These are phyloP conservation scores for Polygonum maritimum DNA, from an alignment of 148 eudicot genomes.

Conservation along the genomic window DNA sequence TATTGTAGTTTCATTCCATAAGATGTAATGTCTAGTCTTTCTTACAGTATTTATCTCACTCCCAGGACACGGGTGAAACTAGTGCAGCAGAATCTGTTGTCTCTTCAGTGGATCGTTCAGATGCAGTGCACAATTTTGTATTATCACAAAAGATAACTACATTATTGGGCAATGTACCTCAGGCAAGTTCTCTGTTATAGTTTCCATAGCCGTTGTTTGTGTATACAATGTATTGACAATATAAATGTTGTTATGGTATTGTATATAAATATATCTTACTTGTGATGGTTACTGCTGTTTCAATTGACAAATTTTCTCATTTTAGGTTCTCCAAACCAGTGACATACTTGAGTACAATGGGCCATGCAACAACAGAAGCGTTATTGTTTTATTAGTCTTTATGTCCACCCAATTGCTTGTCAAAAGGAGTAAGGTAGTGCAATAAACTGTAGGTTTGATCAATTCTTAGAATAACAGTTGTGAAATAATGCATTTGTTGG, in stretches of 20 bases:
- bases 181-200: constrained; percentile 41
- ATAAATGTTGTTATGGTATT: neutral
- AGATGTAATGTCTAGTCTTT: neutral
- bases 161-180: constrained; percentile 84
- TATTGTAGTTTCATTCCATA: neutral
- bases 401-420: constrained; percentile 72
- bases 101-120: constrained; percentile 64
- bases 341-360: constrained; percentile 87
- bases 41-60: constrained; percentile 12
- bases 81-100: constrained; percentile 51
- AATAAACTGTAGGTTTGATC: neutral
- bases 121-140: constrained; percentile 90
- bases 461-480: neutral
- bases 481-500: neutral
- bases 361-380: constrained; percentile 67
- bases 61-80: constrained; percentile 38
- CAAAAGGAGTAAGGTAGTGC: constrained; percentile 60
- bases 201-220: neutral
- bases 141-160: constrained; percentile 75
- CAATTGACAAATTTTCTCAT: constrained; percentile 10
- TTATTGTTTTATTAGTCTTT: constrained; percentile 75
- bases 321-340: constrained; percentile 78
- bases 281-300: neutral
- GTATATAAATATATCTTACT: neutral
- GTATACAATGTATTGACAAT: neutral